Base-by-base conservation (phyloP, 2,329 filamentous ascomycete genomes). In the Aspergillus tanneri region DNA sequence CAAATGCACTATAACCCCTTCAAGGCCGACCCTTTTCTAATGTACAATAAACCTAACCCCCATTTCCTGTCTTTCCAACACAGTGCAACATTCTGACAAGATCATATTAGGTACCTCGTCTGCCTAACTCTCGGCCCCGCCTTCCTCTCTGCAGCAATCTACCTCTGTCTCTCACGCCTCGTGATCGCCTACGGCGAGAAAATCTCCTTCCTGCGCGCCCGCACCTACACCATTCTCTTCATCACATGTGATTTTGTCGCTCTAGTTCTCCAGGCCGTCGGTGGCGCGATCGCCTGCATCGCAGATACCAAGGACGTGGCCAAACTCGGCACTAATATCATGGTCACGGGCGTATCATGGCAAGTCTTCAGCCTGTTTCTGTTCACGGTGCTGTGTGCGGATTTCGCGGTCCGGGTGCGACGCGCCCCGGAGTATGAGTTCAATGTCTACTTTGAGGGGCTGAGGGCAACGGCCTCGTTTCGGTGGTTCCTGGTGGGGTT, bases 51-150 rank as follows among this genome's bases (percentile, higher is more conserved):
- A n/a, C n/a, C n/a, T n/a, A n/a, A n/a, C 62, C 22, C 40, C 36
- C 22, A 2, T 11, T 27, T 12, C 24, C 22, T n/a, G 5, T 22
- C 21, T 12, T 24, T 24, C 14, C 9, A 5, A 21, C n/a, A 16
- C 9, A 8, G 19, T 11, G 6, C 27, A 8, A 19, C 16, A 7
- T 14, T 5, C 10, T 7, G 16, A 18, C 9, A 11, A n/a, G 23
- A 10, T 9, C 9, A 36, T 3, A 16, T 9, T n/a, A 39, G 25
- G 42, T 81, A 85, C 62, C 78, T 84, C 28, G 76, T 80, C 59
- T 81, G 77, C 54, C 72, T 88, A 47, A 86, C 83, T 3, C 77
- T 86, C 49, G 83, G 74, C 0, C 84, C 85, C 0, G 83, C 83
- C 1, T 86, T 86, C 60, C 73, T 86, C 62, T 77, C 81, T 7